A percentile compares a stretch with the other conserved stretches of the same genome.
These are phyloP conservation scores for Plasmodium ovale DNA, from an alignment of 169 alveolate species.

Conservation along the genomic window DNA sequence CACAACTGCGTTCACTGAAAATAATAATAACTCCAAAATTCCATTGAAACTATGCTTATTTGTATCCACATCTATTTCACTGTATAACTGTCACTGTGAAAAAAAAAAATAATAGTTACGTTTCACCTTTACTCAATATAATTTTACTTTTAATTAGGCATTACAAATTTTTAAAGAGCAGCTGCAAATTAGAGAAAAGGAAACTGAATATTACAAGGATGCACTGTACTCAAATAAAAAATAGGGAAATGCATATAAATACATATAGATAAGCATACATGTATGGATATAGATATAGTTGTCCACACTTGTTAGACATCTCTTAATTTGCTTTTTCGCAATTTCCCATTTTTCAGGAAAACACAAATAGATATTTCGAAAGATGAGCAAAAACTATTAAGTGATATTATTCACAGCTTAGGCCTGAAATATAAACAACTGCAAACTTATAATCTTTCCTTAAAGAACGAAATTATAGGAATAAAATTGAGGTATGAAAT, in stretches of 20 bases:
- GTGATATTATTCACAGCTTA: slow-evolving; percentile 53
- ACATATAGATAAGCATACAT: neutral
- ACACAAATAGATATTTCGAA: slow-evolving; percentile 53
- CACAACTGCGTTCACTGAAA: too few relatives aligned
- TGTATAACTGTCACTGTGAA: too few relatives aligned
- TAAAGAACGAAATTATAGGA: slow-evolving; percentile 65
- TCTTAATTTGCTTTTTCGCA: neutral
- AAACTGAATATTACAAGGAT: slow-evolving; percentile 72
- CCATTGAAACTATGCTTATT: too few relatives aligned
- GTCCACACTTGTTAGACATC: too few relatives aligned
- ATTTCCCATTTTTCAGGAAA: slow-evolving; percentile 42
- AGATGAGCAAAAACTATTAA: slow-evolving; percentile 72
- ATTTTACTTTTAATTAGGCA: slow-evolving; percentile 34
- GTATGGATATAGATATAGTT: too few relatives aligned
- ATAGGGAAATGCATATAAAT: neutral
- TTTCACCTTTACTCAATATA: too few relatives aligned
- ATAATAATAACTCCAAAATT: too few relatives aligned
- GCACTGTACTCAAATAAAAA: slow-evolving; percentile 44
- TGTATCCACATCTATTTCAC: too few relatives aligned
- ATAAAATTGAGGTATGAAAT: slow-evolving; percentile 52
- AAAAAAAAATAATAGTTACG: too few relatives aligned
- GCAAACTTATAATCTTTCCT: slow-evolving; percentile 74
- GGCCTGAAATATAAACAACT: slow-evolving; percentile 72
- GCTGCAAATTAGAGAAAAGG: slow-evolving; percentile 75
- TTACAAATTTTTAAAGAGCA: slow-evolving; percentile 73